Evolutionary conservation across 805 yeast genomes (phyloP).

Genomic region (Isabelozyma rhagii): DNA sequence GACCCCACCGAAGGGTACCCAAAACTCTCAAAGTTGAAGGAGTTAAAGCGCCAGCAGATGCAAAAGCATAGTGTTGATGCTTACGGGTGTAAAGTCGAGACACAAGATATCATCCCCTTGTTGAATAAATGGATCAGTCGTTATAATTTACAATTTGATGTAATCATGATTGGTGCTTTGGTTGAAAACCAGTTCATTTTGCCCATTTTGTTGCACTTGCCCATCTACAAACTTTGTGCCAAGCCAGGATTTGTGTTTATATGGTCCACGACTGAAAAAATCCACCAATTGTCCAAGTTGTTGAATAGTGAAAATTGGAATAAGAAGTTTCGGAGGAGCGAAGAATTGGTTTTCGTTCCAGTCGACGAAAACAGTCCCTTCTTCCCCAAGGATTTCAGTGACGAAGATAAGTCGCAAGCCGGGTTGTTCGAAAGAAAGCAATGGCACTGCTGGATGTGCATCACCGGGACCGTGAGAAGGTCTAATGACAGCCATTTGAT

Average conservation of each 20-base stretch:
- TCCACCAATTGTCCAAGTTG: conserved; percentile 57
- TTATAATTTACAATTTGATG: conserved; percentile 66
- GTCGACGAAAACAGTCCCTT: conserved; percentile 61
- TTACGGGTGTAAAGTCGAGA: conserved; percentile 58
- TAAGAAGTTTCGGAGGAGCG: conserved; percentile 78
- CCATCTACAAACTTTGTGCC: conserved; percentile 69
- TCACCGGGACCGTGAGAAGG: conserved; percentile 89
- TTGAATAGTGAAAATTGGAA: conserved; percentile 49
- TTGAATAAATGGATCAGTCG: conserved; percentile 60
- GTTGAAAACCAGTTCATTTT: conserved; percentile 68
- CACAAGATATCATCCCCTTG: conserved; percentile 52
- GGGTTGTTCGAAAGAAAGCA: conserved; percentile 64
- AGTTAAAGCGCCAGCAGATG: conserved; percentile 61
- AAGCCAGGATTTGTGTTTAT: conserved; percentile 84
- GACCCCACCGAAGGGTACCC: conserved; percentile 84
- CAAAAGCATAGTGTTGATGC: conserved; percentile 54
- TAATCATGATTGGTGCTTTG: conserved; percentile 87
- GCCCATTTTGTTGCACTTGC: conserved; percentile 61
- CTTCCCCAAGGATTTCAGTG: conserved; percentile 52
- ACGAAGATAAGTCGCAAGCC: conserved; percentile 5
- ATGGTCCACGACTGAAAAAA: conserved; percentile 81
- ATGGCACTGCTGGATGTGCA: conserved; percentile 99
- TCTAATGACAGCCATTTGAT: conserved; percentile 80
- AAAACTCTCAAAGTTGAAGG: conserved; percentile 64
- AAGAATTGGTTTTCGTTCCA: conserved; percentile 82